These are phyloP conservation scores for Blumeria graminis DNA, from an alignment of 2,329 filamentous ascomycete species.

Conservation along the genomic window DNA sequence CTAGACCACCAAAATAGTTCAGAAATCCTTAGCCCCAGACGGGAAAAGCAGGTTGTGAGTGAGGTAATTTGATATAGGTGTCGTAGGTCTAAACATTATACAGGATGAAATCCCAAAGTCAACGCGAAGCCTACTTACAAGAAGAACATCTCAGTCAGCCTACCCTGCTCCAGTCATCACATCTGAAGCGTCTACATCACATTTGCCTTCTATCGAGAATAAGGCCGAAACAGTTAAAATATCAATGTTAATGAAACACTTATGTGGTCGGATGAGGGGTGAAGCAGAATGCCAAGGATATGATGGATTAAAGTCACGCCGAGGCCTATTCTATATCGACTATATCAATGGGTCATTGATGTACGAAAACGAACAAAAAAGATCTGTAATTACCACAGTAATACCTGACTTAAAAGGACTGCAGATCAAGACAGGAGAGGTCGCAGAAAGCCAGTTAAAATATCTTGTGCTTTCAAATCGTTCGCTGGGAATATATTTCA, in stretches of 20 bases:
- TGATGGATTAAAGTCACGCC: constrained; percentile 33
- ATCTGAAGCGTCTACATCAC: constrained; percentile 20
- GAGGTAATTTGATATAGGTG: no score
- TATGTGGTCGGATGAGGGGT: constrained; percentile 60
- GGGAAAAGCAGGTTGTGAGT: neutral
- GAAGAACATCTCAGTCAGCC: constrained; percentile 28
- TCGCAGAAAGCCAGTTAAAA: constrained; percentile 20
- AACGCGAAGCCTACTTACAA: constrained; percentile 23
- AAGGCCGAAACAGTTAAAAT: constrained; percentile 49
- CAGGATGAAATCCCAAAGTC: neutral
- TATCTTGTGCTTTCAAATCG: constrained; percentile 31
- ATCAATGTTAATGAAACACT: constrained; percentile 49
- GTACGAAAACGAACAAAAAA: constrained; percentile 45
- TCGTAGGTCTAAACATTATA: neutral
- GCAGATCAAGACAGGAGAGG: constrained; percentile 33
- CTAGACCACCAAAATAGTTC: neutral
- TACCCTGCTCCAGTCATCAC: constrained; percentile 26
- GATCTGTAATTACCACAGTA: constrained; percentile 38
- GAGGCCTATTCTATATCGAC: constrained; percentile 55
- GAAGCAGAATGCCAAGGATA: constrained; percentile 48
- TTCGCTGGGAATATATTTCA: constrained; percentile 31
- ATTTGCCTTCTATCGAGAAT: constrained; percentile 32
- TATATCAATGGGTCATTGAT: constrained; percentile 51
- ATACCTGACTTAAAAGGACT: constrained; percentile 56
- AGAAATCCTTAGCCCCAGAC: neutral